Base-by-base conservation (phyloP, 805 yeast species). In the Maudiozyma turicensis region DNA sequence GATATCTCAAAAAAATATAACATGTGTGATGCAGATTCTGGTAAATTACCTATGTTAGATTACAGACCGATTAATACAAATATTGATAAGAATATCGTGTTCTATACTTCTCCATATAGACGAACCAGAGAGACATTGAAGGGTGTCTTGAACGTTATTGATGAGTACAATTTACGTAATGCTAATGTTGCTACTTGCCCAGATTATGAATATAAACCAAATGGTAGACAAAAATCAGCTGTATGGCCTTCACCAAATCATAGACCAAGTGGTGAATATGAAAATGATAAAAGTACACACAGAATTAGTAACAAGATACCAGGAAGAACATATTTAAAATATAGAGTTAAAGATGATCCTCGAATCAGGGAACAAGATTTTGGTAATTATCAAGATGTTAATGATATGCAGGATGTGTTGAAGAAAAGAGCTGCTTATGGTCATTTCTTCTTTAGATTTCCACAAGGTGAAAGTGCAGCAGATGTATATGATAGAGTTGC, bases 391-490 rank as follows among this genome's bases (percentile, higher is more conserved):
- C 97, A 89, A 68, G 80, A 84, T 48, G 76, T 82, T 0, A 75
- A 80, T 1, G 81, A 78, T 48, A 89, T 89, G 95, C 83, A 82
- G 55, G 72, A 74, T 55, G 83, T 88, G 34, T 84, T 95, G 88
- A 75, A 76, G 48, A 95, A 86, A 58, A 69, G 97, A 44, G 90
- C 95, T 0, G 78, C 80, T 52, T 90, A 90, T 67, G 97, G 97
- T 0, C 86, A 82, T 64, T 84, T 84, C 60, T 90, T 90, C 65
- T 90, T 85, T 64, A 68, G 97, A 48, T 90, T 90, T 32, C 96
- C 96, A 5, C 81, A 85, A 58, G 97, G 97, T 9, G 97, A 90
- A 65, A 83, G 93, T 58, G 97, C 96, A 0, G 97, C 97, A 0
- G 97, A 90, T 65, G 96, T 90, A 8, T 90, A 81, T 66, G 96